A percentile compares a stretch with the other conserved stretches of the same genome.
phyloP scores from a whole-genome alignment of 2,329 filamentous ascomycete genomes.

The Cladosporium oxysporum region DNA sequence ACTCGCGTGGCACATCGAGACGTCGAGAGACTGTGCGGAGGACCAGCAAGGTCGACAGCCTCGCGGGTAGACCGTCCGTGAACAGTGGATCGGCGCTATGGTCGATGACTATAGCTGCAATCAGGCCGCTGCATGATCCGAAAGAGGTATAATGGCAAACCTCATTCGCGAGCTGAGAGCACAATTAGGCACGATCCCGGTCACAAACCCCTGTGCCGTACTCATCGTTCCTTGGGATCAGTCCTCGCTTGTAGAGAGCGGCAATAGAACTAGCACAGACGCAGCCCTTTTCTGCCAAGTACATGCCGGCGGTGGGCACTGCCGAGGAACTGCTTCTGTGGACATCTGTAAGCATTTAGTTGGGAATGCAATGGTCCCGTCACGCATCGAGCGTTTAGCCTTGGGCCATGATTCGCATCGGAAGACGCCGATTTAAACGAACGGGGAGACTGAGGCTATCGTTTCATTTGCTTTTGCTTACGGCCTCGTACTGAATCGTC shows the following conservation, averaged over 20 bases:
- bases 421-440: neutral
- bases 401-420: neutral
- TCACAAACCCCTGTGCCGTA: conserved; percentile 5
- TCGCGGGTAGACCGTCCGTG: conserved; percentile 12
- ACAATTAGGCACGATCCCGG: conserved; percentile 17
- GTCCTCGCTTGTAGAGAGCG: neutral
- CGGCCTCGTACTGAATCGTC: neutral
- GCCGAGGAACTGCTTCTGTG: neutral
- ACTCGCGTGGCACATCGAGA: conserved; percentile 16
- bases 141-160: conserved; percentile 2
- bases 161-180: conserved; percentile 5
- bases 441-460: neutral
- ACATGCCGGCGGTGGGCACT: neutral
- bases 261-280: conserved; percentile 5
- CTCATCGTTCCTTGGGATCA: neutral
- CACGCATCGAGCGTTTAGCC: conserved; percentile 8
- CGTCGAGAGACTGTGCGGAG: conserved; percentile 10
- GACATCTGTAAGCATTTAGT: neutral
- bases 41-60: neutral
- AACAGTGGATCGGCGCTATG: neutral
- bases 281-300: conserved; percentile 11
- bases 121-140: conserved; percentile 7
- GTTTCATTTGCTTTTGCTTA: conserved; percentile 2
- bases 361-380: neutral
- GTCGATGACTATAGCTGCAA: conserved; percentile 13